These are phyloP conservation scores for Leishmania amazonensis DNA, from an alignment of 208 protist species.

Conservation along the genomic window DNA sequence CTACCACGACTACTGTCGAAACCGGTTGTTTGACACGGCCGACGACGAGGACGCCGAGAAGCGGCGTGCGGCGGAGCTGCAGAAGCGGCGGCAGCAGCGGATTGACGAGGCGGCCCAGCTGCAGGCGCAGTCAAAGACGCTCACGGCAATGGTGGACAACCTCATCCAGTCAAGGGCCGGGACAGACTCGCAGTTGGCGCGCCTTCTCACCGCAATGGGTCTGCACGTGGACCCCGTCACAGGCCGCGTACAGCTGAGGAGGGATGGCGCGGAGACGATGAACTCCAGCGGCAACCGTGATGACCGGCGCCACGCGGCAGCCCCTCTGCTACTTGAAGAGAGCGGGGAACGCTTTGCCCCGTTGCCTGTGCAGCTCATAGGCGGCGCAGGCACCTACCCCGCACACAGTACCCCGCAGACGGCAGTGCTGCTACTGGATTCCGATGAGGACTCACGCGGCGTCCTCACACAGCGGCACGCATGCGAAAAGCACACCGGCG, in stretches of 20 bases:
- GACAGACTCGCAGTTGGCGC: conserved; percentile 45
- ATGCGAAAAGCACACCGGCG: not conserved
- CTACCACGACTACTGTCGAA: conserved; percentile 50
- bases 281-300: not conserved
- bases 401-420: conserved; percentile 16
- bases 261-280: not conserved
- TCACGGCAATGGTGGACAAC: conserved; percentile 61
- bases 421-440: conserved; percentile 30
- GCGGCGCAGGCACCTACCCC: not conserved
- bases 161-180: conserved; percentile 46
- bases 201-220: conserved; percentile 67
- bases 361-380: conserved; percentile 18
- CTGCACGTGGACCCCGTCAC: conserved; percentile 44
- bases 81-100: conserved; percentile 20
- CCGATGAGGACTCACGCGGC: conserved; percentile 16
- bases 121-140: conserved; percentile 40
- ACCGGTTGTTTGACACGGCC: conserved; percentile 15
- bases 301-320: not conserved
- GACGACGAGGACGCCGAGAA: conserved; percentile 23
- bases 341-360: conserved; percentile 17
- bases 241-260: conserved; percentile 28
- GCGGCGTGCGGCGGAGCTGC: conserved; percentile 2
- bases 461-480: not conserved
- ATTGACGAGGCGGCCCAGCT: conserved; percentile 35
- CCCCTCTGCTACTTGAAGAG: not conserved